These are phyloP conservation scores for Pleurotus salmoneostramineus DNA, from an alignment of 768 basidiomycete species.

Conservation along the genomic window DNA sequence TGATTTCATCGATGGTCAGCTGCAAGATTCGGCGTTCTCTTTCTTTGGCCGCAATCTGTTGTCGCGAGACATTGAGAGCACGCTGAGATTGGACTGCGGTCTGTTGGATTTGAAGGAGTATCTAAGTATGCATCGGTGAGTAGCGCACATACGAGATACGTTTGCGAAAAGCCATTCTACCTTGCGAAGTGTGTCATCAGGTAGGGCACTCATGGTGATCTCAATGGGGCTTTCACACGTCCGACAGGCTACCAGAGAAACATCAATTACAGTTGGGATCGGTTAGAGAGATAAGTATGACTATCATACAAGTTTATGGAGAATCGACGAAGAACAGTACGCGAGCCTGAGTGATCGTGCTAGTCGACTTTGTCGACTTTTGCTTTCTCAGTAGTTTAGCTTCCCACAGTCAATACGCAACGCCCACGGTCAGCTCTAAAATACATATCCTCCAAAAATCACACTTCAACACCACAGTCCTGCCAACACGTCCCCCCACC, in stretches of 20 bases:
- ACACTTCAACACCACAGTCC: background rate
- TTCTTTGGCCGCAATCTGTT: conserved; percentile 80
- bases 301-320: too few relatives aligned
- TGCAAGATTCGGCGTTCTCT: conserved; percentile 87
- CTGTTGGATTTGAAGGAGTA: conserved; percentile 89
- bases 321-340: too few relatives aligned
- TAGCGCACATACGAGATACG: background rate
- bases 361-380: too few relatives aligned
- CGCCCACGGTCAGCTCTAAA: conserved; percentile 23
- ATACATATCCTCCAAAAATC: conserved; percentile 4
- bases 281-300: too few relatives aligned
- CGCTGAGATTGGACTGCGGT: conserved; percentile 85
- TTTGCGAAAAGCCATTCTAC: conserved; percentile 27
- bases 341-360: too few relatives aligned
- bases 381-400: background rate
- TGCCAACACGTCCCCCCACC: conserved; percentile 1
- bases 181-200: conserved; percentile 83
- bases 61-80: conserved; percentile 64
- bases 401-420: conserved; percentile 13
- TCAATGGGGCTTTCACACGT: background rate
- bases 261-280: too few relatives aligned
- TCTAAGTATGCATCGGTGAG: conserved; percentile 40
- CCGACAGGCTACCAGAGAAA: too few relatives aligned
- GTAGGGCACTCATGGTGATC: conserved; percentile 48
- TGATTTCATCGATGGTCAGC: conserved; percentile 83